Evolutionary conservation across 1,284 basidiomycete species (phyloP).

Genomic region (Wolfiporia cocos): DNA sequence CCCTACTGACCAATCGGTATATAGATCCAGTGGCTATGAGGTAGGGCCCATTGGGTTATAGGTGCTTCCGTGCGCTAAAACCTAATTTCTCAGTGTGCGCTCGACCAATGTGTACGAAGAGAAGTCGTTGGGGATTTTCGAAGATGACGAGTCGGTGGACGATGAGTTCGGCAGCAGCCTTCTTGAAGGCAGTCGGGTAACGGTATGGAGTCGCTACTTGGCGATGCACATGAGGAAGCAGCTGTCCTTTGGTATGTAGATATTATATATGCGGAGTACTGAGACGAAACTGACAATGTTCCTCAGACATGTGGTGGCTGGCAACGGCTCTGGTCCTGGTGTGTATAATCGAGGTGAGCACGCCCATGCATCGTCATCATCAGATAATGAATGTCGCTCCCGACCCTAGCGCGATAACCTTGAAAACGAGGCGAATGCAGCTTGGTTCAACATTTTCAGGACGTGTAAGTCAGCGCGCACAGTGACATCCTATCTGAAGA

Average conservation of each 20-base stretch:
- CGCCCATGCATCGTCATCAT: not conserved
- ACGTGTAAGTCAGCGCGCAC: slow-evolving; percentile 41
- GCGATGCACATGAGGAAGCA: slow-evolving; percentile 82
- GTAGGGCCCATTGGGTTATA: slow-evolving; percentile 5
- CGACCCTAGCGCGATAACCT: slow-evolving; percentile 26
- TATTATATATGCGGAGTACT: too few relatives aligned
- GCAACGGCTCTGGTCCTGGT: slow-evolving; percentile 73
- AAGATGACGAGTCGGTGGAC: slow-evolving; percentile 42
- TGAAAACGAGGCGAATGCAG: slow-evolving; percentile 40
- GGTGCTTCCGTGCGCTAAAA: not conserved
- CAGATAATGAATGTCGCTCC: not conserved
- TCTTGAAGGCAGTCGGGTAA: slow-evolving; percentile 39
- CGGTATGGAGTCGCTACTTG: slow-evolving; percentile 74
- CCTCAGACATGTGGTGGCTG: slow-evolving; percentile 86
- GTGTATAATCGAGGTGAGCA: slow-evolving; percentile 85
- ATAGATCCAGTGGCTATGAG: slow-evolving; percentile 35
- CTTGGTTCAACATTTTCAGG: slow-evolving; percentile 79
- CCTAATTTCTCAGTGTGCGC: slow-evolving; percentile 56
- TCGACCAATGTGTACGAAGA: slow-evolving; percentile 98
- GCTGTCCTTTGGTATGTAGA: slow-evolving; percentile 79
- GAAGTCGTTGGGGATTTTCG: slow-evolving; percentile 75
- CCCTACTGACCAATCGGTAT: slow-evolving; percentile 2
- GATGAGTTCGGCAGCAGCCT: slow-evolving; percentile 37
- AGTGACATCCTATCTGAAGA: not conserved
- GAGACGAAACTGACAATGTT: not conserved